Evolutionary conservation across 2,329 filamentous ascomycete genomes (phyloP).

Genomic region (Cladosporium sp.): DNA sequence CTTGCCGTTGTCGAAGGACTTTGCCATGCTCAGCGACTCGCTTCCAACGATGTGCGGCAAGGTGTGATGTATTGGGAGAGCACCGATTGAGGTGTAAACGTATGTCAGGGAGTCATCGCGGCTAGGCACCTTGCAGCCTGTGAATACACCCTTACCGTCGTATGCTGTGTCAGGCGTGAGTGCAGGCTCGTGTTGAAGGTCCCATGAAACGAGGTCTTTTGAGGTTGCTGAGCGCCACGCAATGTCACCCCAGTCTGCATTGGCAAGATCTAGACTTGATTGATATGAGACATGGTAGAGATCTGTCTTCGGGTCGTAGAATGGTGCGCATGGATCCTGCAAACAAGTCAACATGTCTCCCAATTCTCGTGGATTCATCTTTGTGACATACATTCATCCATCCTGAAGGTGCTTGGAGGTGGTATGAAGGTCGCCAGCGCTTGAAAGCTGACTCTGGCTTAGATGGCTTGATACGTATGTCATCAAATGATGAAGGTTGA

Average conservation of each 20-base stretch:
- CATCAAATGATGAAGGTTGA: constrained; percentile 9
- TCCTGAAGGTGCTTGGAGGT: constrained; percentile 34
- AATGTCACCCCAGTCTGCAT: constrained; percentile 41
- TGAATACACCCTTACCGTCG: constrained; percentile 40
- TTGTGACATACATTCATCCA: constrained; percentile 36
- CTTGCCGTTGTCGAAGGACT: constrained; percentile 35
- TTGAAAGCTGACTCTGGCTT: constrained; percentile 8
- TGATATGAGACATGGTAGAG: constrained; percentile 42
- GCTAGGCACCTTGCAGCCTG: constrained; percentile 36
- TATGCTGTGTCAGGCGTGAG: constrained; percentile 34
- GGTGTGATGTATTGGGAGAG: constrained; percentile 39
- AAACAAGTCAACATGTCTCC: neutral
- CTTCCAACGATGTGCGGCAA: constrained; percentile 34
- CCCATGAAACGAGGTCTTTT: constrained; percentile 38
- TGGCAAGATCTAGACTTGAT: constrained; percentile 36
- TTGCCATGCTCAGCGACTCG: constrained; percentile 38
- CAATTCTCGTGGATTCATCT: neutral
- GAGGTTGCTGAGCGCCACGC: constrained; percentile 41
- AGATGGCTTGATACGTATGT: neutral
- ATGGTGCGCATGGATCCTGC: constrained; percentile 38
- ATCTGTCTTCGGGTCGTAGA: constrained; percentile 36
- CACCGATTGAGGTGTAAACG: constrained; percentile 39
- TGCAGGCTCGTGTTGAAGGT: constrained; percentile 24
- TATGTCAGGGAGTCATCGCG: constrained; percentile 32
- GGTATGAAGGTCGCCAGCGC: constrained; percentile 30